Evolutionary conservation across 192 early-diverging fungal species (phyloP).

Genomic region (Coemansia sp.): DNA sequence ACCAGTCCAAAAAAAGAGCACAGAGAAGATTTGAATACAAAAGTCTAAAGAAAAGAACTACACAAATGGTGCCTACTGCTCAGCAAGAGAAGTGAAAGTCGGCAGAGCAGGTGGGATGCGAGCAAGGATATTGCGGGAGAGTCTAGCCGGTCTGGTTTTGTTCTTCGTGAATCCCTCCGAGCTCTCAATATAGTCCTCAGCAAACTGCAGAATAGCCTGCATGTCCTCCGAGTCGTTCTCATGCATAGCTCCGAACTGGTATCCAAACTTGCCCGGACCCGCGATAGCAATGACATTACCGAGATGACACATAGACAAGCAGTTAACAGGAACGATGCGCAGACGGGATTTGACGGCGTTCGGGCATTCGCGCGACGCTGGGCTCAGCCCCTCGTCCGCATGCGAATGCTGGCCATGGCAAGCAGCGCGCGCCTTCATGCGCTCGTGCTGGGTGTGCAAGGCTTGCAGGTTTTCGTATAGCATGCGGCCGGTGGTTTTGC

Average conservation of each 20-base stretch:
- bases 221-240: conserved; percentile 50
- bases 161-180: conserved; percentile 48
- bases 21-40: too few relatives aligned
- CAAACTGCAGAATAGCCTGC: conserved; percentile 53
- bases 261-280: conserved; percentile 47
- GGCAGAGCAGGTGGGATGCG: conserved; percentile 44
- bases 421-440: conserved; percentile 40
- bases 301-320: conserved; percentile 50
- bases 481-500: conserved; percentile 54
- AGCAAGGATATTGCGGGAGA: conserved; percentile 47
- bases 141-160: conserved; percentile 38
- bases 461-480: conserved; percentile 50
- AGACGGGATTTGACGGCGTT: conserved; percentile 47
- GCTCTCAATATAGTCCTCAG: conserved; percentile 53
- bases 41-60: background rate
- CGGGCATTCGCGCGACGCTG: conserved; percentile 33
- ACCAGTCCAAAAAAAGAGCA: too few relatives aligned
- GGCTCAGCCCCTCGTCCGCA: background rate
- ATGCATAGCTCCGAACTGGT: conserved; percentile 54
- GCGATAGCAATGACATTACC: conserved; percentile 49
- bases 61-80: conserved; percentile 12
- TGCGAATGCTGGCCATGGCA: conserved; percentile 46
- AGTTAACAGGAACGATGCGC: conserved; percentile 49
- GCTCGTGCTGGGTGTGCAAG: conserved; percentile 49
- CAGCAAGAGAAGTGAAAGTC: conserved; percentile 36